Base-by-base conservation (phyloP, 208 protist species). In the Leishmania aethiopica region DNA sequence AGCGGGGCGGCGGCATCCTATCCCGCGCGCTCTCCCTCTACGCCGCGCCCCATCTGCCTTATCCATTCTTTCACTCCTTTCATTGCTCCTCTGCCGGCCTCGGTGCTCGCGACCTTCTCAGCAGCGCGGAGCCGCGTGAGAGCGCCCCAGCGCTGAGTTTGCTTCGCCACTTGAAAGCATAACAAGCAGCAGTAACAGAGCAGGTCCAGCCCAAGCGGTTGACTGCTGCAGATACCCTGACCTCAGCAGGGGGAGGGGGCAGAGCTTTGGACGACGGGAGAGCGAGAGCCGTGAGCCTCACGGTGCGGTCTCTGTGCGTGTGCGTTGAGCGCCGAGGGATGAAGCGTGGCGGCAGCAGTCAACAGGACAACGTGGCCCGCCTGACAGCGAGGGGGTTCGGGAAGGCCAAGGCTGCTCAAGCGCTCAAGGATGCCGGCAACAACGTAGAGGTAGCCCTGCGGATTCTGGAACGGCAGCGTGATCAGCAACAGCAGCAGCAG, bases 351-450 rank as follows among this genome's bases (percentile, higher is more conserved):
- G n/a, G 51, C 55, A 62, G 37, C 53, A 57, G 37, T 35, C 35
- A 62, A 28, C 35, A n/a, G 3, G 51, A 78, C 15, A 37, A 28
- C 53, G 51, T 93, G 25, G 75, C 75, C 32, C 82, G 84, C 45
- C 70, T 96, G n/a, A 84, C 86, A 66, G 83, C 79, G 1, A 81
- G 82, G 42, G 91, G 91, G 22, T 94, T 84, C 67, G 88, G 90
- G 62, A 95, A 93, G 67, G 88, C 86, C 11, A 95, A 93, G 84
- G 87, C 89, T 0, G 69, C 67, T 1, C 79, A 94, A 74, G 93
- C 93, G 0, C 78, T 95, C 42, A 95, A 94, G 73, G 93, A 96
- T 62, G 84, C 90, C 1, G 90, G 90, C 32, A 89, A 90, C 55
- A 90, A 94, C 74, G 82, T 80, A 49, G 51, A 89, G 13, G 47